Conservation (phyloP, 345 rosid genomes). For the rapeseed (Brassica napus) region DNA sequence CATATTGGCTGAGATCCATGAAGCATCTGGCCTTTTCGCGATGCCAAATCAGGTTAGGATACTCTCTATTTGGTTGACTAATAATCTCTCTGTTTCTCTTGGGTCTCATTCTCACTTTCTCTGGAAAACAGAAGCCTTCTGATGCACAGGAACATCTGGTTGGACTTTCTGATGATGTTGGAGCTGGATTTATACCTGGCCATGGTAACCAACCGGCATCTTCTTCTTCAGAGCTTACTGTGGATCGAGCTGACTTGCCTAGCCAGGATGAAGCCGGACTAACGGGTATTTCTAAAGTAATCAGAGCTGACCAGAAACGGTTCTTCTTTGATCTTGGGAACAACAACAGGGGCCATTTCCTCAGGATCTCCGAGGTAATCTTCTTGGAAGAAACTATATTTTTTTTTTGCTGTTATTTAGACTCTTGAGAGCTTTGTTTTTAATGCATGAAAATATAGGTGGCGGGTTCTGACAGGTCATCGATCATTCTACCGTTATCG, state of each 20-base stretch:
- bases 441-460: conserved; percentile 51
- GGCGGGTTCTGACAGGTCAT: conserved; percentile 92
- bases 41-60: conserved; percentile 65
- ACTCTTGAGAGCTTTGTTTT: conserved; percentile 10
- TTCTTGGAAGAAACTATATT: background rate
- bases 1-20: conserved; percentile 84
- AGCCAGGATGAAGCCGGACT: conserved; percentile 70
- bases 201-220: conserved; percentile 73
- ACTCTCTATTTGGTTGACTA: background rate
- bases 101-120: conserved; percentile 21
- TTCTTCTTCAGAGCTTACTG: conserved; percentile 67
- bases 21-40: conserved; percentile 71
- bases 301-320: conserved; percentile 91
- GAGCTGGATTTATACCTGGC: conserved; percentile 98
- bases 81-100: background rate
- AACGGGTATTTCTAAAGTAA: conserved; percentile 70
- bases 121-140: conserved; percentile 59
- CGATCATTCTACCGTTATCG: conserved; percentile 90
- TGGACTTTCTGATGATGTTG: conserved; percentile 98
- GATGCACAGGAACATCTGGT: conserved; percentile 71
- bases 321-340: conserved; percentile 96
- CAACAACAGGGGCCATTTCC: conserved; percentile 93
- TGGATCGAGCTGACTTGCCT: conserved; percentile 72
- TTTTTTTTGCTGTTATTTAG: background rate
- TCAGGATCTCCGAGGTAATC: conserved; percentile 90